Base-by-base conservation (phyloP, 2,329 filamentous ascomycete genomes). In the Davidsoniella eucalypti region DNA sequence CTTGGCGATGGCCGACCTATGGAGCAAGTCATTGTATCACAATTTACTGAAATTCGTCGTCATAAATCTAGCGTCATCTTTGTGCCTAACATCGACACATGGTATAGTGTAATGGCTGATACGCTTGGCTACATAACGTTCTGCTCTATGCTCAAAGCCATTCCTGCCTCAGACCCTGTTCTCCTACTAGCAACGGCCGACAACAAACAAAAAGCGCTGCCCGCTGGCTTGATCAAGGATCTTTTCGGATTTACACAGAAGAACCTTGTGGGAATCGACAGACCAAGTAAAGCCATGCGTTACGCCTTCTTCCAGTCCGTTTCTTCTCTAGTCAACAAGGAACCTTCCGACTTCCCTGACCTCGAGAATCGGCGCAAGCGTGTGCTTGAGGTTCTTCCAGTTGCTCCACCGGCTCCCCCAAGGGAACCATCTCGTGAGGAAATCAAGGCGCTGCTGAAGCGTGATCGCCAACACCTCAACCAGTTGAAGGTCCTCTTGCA, bases 41-140 rank as follows among this genome's bases (percentile, higher is more conserved):
- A 94, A 6, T 96, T 98, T 60, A 80, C 85, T 1, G 92, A 96
- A 66, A 85, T 94, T 37, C 86, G 90, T 63, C 80, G 88, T 37
- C 87, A 95, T 62, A 95, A 94, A 63, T 92, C 92, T 0, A 93
- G 87, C 61, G 86, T 96, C 37, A 92, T 98, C 47, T 96, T 88
- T 64, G 84, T 98, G 41, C 90, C 92, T 2, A 82, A 87, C 57
- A 77, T 96, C 45, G 84, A 94, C 57, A 75, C 82, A 6, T 98
- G 92, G 92, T 90, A 87, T 61, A 67, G 75, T 16, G 73, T 71
- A 23, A 60, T 82, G 16, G 61, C 63, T n/a, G 67, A 68, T 6
- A 80, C 84, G 0, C 68, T 87, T 38, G 77, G 81, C 2, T 77
- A 94, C 50, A 80, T 81, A 33, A 92, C 87, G 0, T 95, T 98